Evolutionary conservation across 2,329 filamentous ascomycete species (phyloP).

Genomic region (Cercospora sp.): DNA sequence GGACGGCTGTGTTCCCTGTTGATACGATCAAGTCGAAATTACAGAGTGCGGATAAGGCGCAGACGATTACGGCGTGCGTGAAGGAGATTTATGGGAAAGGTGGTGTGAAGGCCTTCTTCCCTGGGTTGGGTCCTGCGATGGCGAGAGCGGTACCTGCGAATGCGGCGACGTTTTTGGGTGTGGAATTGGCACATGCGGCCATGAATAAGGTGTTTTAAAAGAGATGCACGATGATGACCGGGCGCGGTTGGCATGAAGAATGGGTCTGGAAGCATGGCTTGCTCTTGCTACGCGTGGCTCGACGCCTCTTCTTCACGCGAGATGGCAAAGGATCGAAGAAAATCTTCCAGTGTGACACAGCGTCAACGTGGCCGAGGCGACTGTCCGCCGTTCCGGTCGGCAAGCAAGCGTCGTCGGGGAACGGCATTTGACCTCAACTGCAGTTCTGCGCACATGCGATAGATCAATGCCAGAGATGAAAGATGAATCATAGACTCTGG

Average conservation of each 20-base stretch:
- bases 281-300: neutral
- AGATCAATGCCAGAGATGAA: neutral
- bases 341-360: neutral
- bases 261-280: neutral
- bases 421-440: neutral
- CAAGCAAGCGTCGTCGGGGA: neutral
- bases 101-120: slow-evolving; percentile 91
- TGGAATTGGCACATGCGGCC: slow-evolving; percentile 78
- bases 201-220: slow-evolving; percentile 71
- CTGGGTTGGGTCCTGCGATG: slow-evolving; percentile 88
- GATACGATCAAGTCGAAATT: slow-evolving; percentile 94
- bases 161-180: slow-evolving; percentile 87
- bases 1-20: slow-evolving; percentile 97
- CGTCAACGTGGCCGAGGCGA: neutral
- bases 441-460: neutral
- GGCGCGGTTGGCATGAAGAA: neutral
- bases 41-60: slow-evolving; percentile 85
- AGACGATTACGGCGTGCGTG: slow-evolving; percentile 77
- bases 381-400: neutral
- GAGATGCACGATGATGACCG: neutral
- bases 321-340: neutral
- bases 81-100: slow-evolving; percentile 78
- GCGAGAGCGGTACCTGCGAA: slow-evolving; percentile 93
- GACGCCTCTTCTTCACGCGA: neutral
- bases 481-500: neutral